phyloP scores from a whole-genome alignment of 2,329 filamentous ascomycete species.

The Paramyrothecium roridum region DNA sequence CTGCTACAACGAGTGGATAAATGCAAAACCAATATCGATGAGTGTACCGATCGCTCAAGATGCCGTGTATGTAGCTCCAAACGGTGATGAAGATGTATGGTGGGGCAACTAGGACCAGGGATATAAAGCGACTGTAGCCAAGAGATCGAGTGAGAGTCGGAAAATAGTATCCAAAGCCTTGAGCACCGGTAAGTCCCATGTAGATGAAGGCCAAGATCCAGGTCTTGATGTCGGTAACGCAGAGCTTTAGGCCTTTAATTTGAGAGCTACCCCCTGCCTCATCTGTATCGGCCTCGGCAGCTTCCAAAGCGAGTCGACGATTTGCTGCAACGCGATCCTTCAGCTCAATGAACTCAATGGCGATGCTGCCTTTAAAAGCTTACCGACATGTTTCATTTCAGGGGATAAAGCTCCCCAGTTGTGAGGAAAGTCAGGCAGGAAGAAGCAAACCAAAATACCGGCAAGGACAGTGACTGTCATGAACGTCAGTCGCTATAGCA shows the following conservation, averaged over 20 bases:
- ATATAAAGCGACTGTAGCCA: slow-evolving; percentile 13
- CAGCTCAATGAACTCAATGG: not conserved
- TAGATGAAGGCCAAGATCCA: slow-evolving; percentile 25
- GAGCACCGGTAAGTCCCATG: slow-evolving; percentile 3
- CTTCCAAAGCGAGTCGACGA: slow-evolving; percentile 7
- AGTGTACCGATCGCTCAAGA: too few relatives aligned
- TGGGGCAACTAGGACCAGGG: slow-evolving; percentile 24
- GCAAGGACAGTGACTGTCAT: slow-evolving; percentile 10
- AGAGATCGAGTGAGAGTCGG: slow-evolving; percentile 24
- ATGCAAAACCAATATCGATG: too few relatives aligned
- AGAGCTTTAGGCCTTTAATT: slow-evolving; percentile 17
- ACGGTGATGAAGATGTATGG: slow-evolving; percentile 15
- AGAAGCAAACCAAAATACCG: slow-evolving; percentile 12
- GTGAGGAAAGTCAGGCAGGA: slow-evolving; percentile 17
- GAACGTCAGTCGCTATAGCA: too few relatives aligned
- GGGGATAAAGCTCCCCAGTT: too few relatives aligned
- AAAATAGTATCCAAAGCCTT: slow-evolving; percentile 14
- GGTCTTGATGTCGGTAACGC: slow-evolving; percentile 28
- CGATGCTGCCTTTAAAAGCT: too few relatives aligned
- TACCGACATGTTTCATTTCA: too few relatives aligned
- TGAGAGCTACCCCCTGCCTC: slow-evolving; percentile 8
- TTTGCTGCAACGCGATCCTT: slow-evolving; percentile 5
- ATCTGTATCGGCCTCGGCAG: slow-evolving; percentile 6
- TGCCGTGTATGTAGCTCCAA: too few relatives aligned
- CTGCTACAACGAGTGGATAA: too few relatives aligned